Base-by-base conservation (phyloP, 345 rosid genomes). In the Syzygium aqueum region DNA sequence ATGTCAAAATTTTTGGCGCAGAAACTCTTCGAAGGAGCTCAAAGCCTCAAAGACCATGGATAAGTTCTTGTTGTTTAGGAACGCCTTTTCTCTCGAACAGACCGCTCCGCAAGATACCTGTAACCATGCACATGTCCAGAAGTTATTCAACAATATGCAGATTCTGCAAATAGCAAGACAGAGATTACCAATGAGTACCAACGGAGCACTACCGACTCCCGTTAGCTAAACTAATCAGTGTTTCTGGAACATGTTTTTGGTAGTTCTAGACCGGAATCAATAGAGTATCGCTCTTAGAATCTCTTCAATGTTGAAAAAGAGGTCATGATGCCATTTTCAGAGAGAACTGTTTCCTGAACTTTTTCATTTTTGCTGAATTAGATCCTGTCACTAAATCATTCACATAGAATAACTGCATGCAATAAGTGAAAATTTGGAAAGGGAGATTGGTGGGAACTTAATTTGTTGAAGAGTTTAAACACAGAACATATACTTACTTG, bases 51-150 rank as follows among this genome's bases (percentile, higher is more conserved):
- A 43, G 46, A 33, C 80, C 6, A 17, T 33, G 28, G 53, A 33
- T 51, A 6, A 82, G 85, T 6, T 25, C 10, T 11, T 46, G 28
- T 27, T 43, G 77, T 50, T 77, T 87, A 87, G 40, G 59, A 25
- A 11, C 82, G 85, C 85, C 21, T 7, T 77, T 89, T 89, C 90
- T 89, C 92, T 54, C 80, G 86, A 33, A 49, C 59, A 25, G 91
- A 90, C 87, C 88, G 92, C 90, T 94, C 94, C 2, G 87, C 87
- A 0, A 91, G 92, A 85, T 92, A 94, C 93, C 95, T 88, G 87
- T 84, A 85, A 83, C 53, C 85, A 46, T 21, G 28, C 63, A 51
- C 65, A 85, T 16, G 63, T 50, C 86, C 85, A 77, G 82, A n/a
- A 86, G 56, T 21, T 52, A 43, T 21, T 65, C 11, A 6, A 84